A percentile compares a stretch with the other conserved stretches of the same genome.
Evolutionary conservation across 2,329 filamentous ascomycete species (phyloP).

Genomic region (Fusarium concolor): DNA sequence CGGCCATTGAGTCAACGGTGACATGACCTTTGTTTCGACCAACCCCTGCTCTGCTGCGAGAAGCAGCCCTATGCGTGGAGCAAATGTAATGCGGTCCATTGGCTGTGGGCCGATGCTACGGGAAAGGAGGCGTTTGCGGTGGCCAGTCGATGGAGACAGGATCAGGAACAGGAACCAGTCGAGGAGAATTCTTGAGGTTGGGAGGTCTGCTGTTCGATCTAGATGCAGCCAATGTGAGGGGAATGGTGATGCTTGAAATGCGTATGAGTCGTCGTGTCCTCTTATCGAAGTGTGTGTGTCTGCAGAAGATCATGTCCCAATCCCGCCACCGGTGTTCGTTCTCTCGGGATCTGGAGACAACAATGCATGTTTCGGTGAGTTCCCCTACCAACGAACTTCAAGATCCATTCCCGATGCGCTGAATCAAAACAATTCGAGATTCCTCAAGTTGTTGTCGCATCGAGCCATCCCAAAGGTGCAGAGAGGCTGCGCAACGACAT

Average conservation of each 20-base stretch:
- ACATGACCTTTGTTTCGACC: slow-evolving; percentile 29
- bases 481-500: slow-evolving; percentile 40
- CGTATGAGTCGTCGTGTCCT: slow-evolving; percentile 8
- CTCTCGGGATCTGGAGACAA: slow-evolving; percentile 2
- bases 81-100: slow-evolving; percentile 35
- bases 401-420: neutral
- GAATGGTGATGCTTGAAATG: slow-evolving; percentile 4
- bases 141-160: slow-evolving; percentile 4
- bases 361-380: slow-evolving; percentile 9
- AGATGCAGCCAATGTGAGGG: slow-evolving; percentile 1
- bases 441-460: neutral
- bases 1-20: slow-evolving; percentile 45
- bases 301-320: slow-evolving; percentile 17
- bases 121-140: slow-evolving; percentile 23
- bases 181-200: slow-evolving; percentile 6
- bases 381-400: neutral
- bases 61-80: slow-evolving; percentile 49
- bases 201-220: slow-evolving; percentile 13
- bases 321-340: slow-evolving; percentile 11
- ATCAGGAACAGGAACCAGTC: slow-evolving; percentile 6
- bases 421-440: slow-evolving; percentile 9
- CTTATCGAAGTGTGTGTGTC: neutral
- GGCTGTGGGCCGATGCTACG: slow-evolving; percentile 27
- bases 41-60: slow-evolving; percentile 28
- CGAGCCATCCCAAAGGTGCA: slow-evolving; percentile 17